phyloP scores from a whole-genome alignment of 2,329 filamentous ascomycete genomes.

The Penicillium sp. region DNA sequence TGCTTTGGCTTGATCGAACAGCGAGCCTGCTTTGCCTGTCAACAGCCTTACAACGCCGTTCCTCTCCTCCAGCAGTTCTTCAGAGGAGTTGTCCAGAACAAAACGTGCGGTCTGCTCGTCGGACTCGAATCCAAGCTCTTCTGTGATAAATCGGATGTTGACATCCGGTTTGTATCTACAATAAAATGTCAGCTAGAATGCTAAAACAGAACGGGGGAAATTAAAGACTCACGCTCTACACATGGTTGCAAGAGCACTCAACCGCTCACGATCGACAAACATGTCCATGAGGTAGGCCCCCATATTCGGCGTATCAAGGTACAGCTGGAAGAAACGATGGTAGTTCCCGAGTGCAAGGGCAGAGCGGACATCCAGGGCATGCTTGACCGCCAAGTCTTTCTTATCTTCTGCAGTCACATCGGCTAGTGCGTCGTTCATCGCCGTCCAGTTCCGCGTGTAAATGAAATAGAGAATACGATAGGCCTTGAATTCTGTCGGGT shows the following conservation, averaged over 20 bases:
- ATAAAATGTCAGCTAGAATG: background rate
- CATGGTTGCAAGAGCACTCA: constrained; percentile 85
- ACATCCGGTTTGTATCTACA: constrained; percentile 87
- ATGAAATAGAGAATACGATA: constrained; percentile 99
- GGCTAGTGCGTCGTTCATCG: constrained; percentile 96
- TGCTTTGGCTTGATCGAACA: constrained; percentile 71
- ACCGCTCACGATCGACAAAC: constrained; percentile 91
- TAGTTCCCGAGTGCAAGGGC: constrained; percentile 92
- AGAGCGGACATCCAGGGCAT: constrained; percentile 87
- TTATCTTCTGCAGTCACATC: constrained; percentile 99
- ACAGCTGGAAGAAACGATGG: constrained; percentile 96
- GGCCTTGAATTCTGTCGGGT: constrained; percentile 93
- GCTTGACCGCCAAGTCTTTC: constrained; percentile 75
- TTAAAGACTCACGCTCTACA: constrained; percentile 80
- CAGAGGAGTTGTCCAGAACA: constrained; percentile 74
- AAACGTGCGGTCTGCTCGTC: constrained; percentile 89
- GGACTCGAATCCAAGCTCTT: constrained; percentile 93
- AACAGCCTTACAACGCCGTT: constrained; percentile 70
- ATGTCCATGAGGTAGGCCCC: constrained; percentile 98
- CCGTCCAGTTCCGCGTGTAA: constrained; percentile 95
- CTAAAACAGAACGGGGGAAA: background rate
- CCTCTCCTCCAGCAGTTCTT: constrained; percentile 73
- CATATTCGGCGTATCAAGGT: constrained; percentile 93
- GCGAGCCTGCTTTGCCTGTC: constrained; percentile 66
- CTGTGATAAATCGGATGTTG: constrained; percentile 84